These are phyloP conservation scores for Backusella luteola DNA, from an alignment of 192 early-diverging fungal species.

Conservation along the genomic window DNA sequence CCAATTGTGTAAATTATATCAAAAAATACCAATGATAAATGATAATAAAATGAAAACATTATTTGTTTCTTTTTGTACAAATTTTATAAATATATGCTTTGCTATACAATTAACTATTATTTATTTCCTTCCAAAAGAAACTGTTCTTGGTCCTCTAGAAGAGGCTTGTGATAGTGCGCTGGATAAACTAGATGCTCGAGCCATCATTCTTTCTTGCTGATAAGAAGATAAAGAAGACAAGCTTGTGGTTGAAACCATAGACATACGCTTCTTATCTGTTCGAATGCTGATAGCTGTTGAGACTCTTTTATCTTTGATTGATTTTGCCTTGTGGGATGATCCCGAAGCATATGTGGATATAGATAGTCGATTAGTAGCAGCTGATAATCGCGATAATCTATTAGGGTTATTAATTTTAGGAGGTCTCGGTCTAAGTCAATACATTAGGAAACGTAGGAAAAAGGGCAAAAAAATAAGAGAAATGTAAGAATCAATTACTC, in stretches of 20 bases:
- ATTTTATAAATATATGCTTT: neutral
- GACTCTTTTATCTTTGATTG: neutral
- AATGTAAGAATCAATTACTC: neutral
- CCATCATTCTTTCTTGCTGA: slow-evolving; percentile 32
- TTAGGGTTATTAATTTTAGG: slow-evolving; percentile 2
- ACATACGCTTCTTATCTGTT: slow-evolving; percentile 22
- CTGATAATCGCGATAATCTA: neutral
- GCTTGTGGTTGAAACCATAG: slow-evolving; percentile 25
- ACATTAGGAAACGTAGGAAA: neutral
- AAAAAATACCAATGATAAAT: neutral
- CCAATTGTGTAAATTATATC: neutral
- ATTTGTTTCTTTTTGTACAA: slow-evolving; percentile 3
- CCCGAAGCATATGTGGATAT: neutral
- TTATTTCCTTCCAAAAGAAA: neutral
- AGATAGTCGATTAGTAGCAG: slow-evolving; percentile 2
- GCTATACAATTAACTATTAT: neutral
- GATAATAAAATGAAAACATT: neutral
- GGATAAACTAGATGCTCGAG: slow-evolving; percentile 28
- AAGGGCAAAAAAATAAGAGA: neutral
- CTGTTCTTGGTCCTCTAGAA: neutral
- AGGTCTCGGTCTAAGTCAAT: neutral
- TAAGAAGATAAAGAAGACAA: slow-evolving; percentile 32
- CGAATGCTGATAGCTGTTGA: slow-evolving; percentile 11
- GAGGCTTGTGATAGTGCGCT: slow-evolving; percentile 10
- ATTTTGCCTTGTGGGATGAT: neutral